Base-by-base conservation (phyloP, 2,329 filamentous ascomycete genomes). In the Pseudogymnoascus sp. region DNA sequence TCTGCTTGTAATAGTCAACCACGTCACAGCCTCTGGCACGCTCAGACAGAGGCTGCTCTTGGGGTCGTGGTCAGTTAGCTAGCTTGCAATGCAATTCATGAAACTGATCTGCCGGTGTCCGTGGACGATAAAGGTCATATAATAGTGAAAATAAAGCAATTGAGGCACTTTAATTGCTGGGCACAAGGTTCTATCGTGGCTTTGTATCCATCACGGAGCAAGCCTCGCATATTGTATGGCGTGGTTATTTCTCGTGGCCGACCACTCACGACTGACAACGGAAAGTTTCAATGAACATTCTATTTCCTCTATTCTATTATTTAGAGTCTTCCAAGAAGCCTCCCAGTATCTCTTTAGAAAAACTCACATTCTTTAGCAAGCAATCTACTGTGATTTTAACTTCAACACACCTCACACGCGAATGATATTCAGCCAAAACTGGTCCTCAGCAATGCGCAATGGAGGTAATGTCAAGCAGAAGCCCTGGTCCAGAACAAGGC, bases 31-130 rank as follows among this genome's bases (percentile, higher is more conserved):
- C 45, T 29, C 43, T 49, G 45, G 45, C 45, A 52, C 26, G 26
- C 49, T 55, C 49, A 55, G 49, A 55, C 49, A 55, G 49, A 21
- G 45, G 45, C 45, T 52, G 45, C 45, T 52, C 45, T 16, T 52
- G 45, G 26, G 45, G 26, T 52, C 29, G 29, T 55, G 10, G 49
- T 55, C 11, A 55, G 49, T 55, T 55, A 55, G 49, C 29, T 55
- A 55, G 49, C 49, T 55, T 55, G 49, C 49, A 55, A 55, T 55
- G 49, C 49, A 55, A 55, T 55, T 55, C 49, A 55, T 55, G 49
- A 55, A 55, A 55, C 49, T 33, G 49, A 35, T 33, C 16, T 55
- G 29, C 2, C 7, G 10, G 31, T 33, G 21, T 26, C 41, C 12
- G n/a, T 26, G 19, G 41, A 45, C 11, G 41, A 14, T n/a, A 5